phyloP scores from a whole-genome alignment of 805 yeast genomes.

The Saccharomycopsis sp. region DNA sequence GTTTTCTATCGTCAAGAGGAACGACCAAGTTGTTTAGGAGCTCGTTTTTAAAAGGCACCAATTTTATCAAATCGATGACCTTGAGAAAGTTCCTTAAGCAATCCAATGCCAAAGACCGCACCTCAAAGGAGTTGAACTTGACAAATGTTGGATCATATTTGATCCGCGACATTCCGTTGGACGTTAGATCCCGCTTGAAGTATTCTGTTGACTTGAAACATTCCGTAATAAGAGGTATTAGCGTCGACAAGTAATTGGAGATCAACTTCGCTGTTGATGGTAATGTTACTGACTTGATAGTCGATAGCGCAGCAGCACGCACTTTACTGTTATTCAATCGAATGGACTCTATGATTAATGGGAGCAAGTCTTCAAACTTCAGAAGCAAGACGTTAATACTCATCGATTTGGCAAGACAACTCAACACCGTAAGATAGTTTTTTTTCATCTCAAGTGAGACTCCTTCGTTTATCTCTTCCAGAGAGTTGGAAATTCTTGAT shows the following conservation, averaged over 20 bases:
- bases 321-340: slow-evolving; percentile 41
- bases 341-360: slow-evolving; percentile 64
- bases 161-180: not conserved
- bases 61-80: slow-evolving; percentile 32
- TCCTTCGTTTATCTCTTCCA: slow-evolving; percentile 4
- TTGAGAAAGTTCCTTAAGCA: slow-evolving; percentile 46
- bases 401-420: slow-evolving; percentile 59
- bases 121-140: slow-evolving; percentile 36
- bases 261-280: slow-evolving; percentile 49
- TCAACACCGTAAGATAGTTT: slow-evolving; percentile 56
- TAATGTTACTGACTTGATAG: slow-evolving; percentile 45
- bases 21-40: slow-evolving; percentile 42
- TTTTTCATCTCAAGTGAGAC: slow-evolving; percentile 32
- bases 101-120: slow-evolving; percentile 50
- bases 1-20: slow-evolving; percentile 64
- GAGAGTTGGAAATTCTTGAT: not conserved
- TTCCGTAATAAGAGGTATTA: slow-evolving; percentile 49
- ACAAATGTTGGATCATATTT: slow-evolving; percentile 23
- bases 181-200: slow-evolving; percentile 13
- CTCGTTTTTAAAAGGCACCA: slow-evolving; percentile 45
- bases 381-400: slow-evolving; percentile 57
- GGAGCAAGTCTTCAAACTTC: slow-evolving; percentile 57
- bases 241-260: slow-evolving; percentile 44
- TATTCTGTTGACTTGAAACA: slow-evolving; percentile 25
- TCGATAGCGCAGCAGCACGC: slow-evolving; percentile 53